phyloP scores from a whole-genome alignment of 208 protist species.

The Acanthamoeba castellanii region DNA sequence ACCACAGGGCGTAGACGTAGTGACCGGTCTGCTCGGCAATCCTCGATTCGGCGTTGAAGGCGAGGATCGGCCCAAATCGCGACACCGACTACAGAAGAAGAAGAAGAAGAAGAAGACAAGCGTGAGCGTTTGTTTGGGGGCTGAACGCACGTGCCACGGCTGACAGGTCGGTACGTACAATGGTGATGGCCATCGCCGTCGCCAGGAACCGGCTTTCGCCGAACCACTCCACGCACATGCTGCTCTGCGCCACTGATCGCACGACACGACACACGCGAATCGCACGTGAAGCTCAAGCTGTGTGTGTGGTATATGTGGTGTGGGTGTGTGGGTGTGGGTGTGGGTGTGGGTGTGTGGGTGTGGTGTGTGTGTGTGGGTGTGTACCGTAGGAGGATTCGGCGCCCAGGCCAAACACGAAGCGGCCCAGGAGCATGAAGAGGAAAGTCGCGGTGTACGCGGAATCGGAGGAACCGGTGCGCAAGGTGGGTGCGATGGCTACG shows the following conservation, averaged over 20 bases:
- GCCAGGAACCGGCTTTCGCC: background rate
- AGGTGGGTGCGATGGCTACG: background rate
- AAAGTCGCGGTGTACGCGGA: background rate
- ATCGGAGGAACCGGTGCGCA: background rate
- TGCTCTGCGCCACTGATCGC: background rate
- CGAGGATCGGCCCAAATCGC: background rate
- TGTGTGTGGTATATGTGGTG: no score
- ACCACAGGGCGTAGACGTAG: conserved; percentile 5
- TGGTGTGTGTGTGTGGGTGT: background rate
- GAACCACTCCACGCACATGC: conserved; percentile 5
- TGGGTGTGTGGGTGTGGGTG: background rate
- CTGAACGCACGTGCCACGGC: no score
- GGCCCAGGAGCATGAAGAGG: conserved; percentile 1
- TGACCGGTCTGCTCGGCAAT: background rate
- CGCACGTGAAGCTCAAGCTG: no score
- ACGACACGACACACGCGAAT: no score
- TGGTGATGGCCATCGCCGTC: conserved; percentile 6
- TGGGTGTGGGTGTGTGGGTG: no score
- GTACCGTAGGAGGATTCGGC: conserved; percentile 11
- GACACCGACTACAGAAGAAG: background rate
- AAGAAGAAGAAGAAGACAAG: background rate
- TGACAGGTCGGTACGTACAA: background rate
- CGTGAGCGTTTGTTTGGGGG: background rate
- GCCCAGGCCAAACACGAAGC: background rate
- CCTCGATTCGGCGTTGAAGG: background rate